phyloP scores from a whole-genome alignment of 495 filamentous ascomycete species.

The Neurospora intermedia region DNA sequence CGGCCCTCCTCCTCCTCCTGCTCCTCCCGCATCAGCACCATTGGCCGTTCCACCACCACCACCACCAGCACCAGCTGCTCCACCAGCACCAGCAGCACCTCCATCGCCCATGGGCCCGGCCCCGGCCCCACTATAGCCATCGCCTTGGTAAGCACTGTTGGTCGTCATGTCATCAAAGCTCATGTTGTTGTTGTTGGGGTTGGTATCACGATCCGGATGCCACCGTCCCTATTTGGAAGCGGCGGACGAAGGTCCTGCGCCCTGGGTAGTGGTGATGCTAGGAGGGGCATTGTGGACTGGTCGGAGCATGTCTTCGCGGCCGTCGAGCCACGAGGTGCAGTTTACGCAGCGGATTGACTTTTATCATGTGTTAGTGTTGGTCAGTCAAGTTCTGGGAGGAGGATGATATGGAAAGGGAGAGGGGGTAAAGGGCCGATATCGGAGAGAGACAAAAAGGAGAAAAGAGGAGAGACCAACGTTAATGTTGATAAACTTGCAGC shows the following conservation, averaged over 20 bases:
- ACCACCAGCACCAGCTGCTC: background rate
- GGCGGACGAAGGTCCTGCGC: background rate
- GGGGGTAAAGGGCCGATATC: background rate
- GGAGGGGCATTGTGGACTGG: background rate
- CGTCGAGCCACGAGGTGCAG: constrained; percentile 70
- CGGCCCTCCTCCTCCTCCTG: constrained; percentile 10
- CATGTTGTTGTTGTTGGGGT: background rate
- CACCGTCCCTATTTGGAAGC: background rate
- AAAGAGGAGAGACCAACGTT: constrained; percentile 38
- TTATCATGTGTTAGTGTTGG: background rate
- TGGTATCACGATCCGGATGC: background rate
- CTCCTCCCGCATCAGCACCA: background rate
- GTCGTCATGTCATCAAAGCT: background rate
- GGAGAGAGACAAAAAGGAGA: background rate
- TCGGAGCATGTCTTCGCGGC: constrained; percentile 45
- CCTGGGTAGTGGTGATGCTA: background rate
- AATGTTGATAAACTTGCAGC: constrained; percentile 53
- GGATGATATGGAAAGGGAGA: no score
- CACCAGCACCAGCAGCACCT: no score
- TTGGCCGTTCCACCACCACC: background rate
- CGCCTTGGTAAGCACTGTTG: background rate
- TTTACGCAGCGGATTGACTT: constrained; percentile 53
- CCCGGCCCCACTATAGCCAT: background rate
- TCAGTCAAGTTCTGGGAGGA: background rate
- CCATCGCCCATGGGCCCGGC: background rate